These are phyloP conservation scores for Sedum album DNA, from an alignment of 164 flowering plant species.

Conservation along the genomic window DNA sequence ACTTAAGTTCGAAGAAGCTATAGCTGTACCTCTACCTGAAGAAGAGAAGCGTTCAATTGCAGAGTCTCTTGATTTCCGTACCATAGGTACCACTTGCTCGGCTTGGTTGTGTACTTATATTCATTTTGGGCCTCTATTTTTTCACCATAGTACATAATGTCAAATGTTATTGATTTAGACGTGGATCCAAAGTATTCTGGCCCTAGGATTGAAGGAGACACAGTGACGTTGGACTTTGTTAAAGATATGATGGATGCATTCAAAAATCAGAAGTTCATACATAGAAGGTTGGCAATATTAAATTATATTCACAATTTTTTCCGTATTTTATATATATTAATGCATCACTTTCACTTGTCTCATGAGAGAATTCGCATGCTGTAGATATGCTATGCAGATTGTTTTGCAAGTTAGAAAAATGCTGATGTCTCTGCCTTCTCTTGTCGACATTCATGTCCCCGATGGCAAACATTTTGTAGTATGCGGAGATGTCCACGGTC, in stretches of 20 bases:
- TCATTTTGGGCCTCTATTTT: neutral
- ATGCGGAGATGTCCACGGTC: conserved; percentile 99
- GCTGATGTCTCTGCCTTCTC: conserved; percentile 73
- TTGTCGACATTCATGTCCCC: conserved; percentile 70
- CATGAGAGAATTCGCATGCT: neutral
- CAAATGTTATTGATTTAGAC: conserved; percentile 32
- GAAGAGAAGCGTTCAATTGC: conserved; percentile 45
- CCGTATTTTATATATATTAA: neutral
- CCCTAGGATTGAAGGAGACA: conserved; percentile 89
- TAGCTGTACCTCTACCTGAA: conserved; percentile 59
- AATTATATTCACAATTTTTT: neutral
- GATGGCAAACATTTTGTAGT: conserved; percentile 79
- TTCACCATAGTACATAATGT: neutral
- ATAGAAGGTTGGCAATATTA: conserved; percentile 42
- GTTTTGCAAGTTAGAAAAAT: conserved; percentile 78
- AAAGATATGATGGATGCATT: conserved; percentile 96
- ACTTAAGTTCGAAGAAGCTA: conserved; percentile 93
- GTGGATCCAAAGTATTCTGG: conserved; percentile 95
- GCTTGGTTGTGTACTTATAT: neutral
- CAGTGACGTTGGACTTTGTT: conserved; percentile 80
- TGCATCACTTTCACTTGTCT: neutral
- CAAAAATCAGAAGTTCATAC: conserved; percentile 76
- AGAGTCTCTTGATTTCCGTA: conserved; percentile 64
- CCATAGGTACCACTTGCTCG: conserved; percentile 46
- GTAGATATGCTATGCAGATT: conserved; percentile 87